A percentile compares a stretch with the other conserved stretches of the same genome.
phyloP scores from a whole-genome alignment of 2,329 filamentous ascomycete genomes.

The Colletotrichum siamense region DNA sequence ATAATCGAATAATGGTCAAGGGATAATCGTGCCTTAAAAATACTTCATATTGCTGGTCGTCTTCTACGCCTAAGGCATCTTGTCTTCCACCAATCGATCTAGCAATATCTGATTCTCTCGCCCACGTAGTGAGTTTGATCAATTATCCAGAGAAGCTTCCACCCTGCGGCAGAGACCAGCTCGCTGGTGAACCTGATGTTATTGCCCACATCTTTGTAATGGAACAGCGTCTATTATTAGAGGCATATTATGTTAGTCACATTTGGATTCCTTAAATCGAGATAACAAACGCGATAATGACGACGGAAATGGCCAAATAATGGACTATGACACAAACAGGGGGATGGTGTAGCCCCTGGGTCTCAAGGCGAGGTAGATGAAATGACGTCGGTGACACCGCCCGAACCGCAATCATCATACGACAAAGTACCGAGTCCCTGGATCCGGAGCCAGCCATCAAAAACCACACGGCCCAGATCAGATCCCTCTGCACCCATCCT shows the following conservation, averaged over 20 bases:
- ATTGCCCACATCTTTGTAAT: background rate
- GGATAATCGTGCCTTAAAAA: no score
- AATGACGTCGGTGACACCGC: background rate
- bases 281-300: background rate
- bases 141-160: background rate
- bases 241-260: background rate
- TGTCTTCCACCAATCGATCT: background rate
- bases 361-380: background rate
- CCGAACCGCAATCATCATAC: background rate
- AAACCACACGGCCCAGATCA: background rate
- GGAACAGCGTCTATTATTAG: background rate
- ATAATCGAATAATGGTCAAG: background rate
- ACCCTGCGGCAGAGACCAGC: fast-evolving
- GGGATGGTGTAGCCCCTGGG: background rate
- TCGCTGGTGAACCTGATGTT: background rate
- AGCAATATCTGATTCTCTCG: background rate
- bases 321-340: background rate
- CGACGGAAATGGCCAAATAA: background rate
- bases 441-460: background rate
- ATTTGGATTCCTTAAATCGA: background rate
- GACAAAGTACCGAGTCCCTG: background rate
- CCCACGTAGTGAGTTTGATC: background rate
- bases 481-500: background rate
- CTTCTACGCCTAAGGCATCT: background rate
- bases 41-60: background rate